These are phyloP conservation scores for Oenanthe javanica DNA, from an alignment of 140 eudicot species.

Conservation along the genomic window DNA sequence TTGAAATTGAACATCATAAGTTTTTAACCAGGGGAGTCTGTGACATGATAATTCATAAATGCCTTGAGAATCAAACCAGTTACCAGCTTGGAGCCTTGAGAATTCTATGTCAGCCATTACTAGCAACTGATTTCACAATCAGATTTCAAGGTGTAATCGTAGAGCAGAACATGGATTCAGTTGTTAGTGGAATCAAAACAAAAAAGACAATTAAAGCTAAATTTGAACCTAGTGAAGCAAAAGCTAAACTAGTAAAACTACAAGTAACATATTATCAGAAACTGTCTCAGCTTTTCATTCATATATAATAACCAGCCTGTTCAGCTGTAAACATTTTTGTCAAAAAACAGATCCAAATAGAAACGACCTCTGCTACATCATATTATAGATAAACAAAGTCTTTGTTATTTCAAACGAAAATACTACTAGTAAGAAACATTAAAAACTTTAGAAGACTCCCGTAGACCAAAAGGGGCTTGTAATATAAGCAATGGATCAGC, in stretches of 20 bases:
- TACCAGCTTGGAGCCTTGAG: neutral
- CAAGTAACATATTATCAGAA: neutral
- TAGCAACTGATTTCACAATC: neutral
- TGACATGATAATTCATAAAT: neutral
- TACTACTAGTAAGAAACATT: neutral
- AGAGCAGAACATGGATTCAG: neutral
- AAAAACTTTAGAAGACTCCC: neutral
- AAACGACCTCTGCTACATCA: neutral
- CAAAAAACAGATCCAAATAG: neutral
- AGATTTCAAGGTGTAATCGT: neutral
- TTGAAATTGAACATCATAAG: neutral
- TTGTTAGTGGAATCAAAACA: no score
- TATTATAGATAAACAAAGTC: conserved; percentile 7
- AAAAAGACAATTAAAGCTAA: neutral
- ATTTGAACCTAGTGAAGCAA: neutral
- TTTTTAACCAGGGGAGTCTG: neutral
- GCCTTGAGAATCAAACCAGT: neutral
- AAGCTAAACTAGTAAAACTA: neutral
- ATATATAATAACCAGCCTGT: neutral
- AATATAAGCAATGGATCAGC: neutral
- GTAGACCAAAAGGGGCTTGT: neutral
- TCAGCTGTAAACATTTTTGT: neutral
- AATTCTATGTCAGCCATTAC: neutral
- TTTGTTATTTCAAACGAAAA: conserved; percentile 8
- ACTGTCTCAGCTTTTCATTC: neutral